Percentiles rank a stretch among this genome's conserved stretches.
phyloP scores from a whole-genome alignment of 768 basidiomycete genomes.

The Boletus edulis region DNA sequence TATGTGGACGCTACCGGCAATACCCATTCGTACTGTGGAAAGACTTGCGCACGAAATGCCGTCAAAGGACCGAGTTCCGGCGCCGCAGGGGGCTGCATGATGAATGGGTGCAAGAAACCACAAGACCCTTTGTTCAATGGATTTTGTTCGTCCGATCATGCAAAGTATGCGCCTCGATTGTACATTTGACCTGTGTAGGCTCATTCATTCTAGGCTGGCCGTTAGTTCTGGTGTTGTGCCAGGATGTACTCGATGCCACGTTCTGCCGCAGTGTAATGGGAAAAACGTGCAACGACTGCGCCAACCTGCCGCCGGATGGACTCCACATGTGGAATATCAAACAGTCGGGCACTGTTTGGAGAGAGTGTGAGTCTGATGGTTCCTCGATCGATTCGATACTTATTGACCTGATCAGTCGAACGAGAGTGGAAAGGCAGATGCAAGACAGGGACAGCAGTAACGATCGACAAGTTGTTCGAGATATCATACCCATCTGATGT shows the following conservation, averaged over 20 bases:
- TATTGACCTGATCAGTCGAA: constrained; percentile 42
- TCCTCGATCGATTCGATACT: constrained; percentile 16
- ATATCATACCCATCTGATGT: constrained; percentile 34
- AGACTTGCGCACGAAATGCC: constrained; percentile 51
- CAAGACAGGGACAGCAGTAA: constrained; percentile 32
- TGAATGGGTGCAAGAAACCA: constrained; percentile 51
- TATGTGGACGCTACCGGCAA: constrained; percentile 57
- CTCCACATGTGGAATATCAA: constrained; percentile 49
- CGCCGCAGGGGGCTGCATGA: constrained; percentile 40
- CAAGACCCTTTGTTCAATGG: constrained; percentile 48
- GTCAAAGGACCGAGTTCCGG: constrained; percentile 33
- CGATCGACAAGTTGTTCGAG: constrained; percentile 57
- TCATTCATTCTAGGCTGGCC: constrained; percentile 41
- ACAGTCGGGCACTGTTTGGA: constrained; percentile 45
- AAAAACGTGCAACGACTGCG: constrained; percentile 49
- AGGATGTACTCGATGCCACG: constrained; percentile 48
- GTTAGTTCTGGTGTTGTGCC: constrained; percentile 48
- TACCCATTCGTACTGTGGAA: constrained; percentile 59
- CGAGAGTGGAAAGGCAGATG: constrained; percentile 50
- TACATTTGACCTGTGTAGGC: constrained; percentile 3
- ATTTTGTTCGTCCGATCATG: constrained; percentile 61
- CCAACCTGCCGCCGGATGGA: constrained; percentile 41
- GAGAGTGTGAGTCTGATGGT: constrained; percentile 43
- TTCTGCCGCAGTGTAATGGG: constrained; percentile 47
- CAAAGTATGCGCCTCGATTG: constrained; percentile 40